Evolutionary conservation across 495 filamentous ascomycete genomes (phyloP).

Genomic region (Coniosporium apollinis): DNA sequence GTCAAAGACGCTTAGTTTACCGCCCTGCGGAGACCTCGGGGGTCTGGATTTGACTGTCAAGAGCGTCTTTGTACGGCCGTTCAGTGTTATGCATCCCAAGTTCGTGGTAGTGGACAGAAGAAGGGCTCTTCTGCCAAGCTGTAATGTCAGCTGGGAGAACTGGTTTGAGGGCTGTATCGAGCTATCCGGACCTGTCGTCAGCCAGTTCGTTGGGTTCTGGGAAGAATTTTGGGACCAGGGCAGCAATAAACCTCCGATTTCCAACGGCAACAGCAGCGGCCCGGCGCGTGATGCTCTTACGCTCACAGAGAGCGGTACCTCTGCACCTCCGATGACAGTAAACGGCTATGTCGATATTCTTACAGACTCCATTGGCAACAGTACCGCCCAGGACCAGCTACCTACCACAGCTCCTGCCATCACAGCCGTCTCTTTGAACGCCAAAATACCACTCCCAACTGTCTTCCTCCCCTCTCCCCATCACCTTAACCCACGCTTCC

Average conservation of each 20-base stretch:
- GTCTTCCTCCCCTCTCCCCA: slow-evolving; percentile 56
- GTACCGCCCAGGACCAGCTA: neutral
- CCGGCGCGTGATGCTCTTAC: neutral
- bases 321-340: neutral
- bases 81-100: slow-evolving; percentile 65
- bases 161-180: slow-evolving; percentile 59
- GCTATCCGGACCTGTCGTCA: slow-evolving; percentile 37
- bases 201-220: slow-evolving; percentile 42
- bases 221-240: slow-evolving; percentile 39
- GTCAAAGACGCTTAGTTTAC: slow-evolving; percentile 40
- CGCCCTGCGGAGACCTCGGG: slow-evolving; percentile 29
- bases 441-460: slow-evolving; percentile 28
- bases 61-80: slow-evolving; percentile 53
- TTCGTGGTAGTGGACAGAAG: slow-evolving; percentile 52
- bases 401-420: neutral
- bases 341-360: neutral
- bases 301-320: neutral
- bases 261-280: too few species aligned
- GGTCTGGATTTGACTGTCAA: slow-evolving; percentile 49
- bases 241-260: slow-evolving; percentile 15
- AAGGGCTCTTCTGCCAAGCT: slow-evolving; percentile 44
- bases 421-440: neutral
- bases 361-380: neutral
- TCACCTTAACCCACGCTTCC: slow-evolving; percentile 41
- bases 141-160: slow-evolving; percentile 59